Conservation (phyloP, 2,329 filamentous ascomycete species). For the Ceratocystis lukuohia region DNA sequence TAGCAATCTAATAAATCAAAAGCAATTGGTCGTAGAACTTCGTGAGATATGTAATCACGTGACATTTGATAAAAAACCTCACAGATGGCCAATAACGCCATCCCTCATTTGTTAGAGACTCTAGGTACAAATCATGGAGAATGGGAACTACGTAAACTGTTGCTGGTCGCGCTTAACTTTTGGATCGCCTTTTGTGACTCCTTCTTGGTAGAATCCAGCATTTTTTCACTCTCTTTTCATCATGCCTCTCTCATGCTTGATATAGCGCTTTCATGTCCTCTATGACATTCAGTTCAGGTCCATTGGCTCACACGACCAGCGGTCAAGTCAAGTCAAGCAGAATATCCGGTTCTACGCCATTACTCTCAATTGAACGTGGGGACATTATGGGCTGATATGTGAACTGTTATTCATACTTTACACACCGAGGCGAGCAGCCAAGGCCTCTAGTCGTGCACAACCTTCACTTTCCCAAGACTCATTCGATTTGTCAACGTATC, state of each 20-base stretch:
- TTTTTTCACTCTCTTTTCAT: not conserved
- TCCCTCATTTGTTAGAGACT: not conserved
- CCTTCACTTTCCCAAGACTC: not conserved
- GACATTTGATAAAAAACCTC: not conserved
- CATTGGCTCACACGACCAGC: not conserved
- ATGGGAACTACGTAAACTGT: no score
- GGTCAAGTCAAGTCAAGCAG: not conserved
- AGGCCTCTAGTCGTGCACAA: not conserved
- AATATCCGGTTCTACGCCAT: not conserved
- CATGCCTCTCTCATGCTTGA: no score
- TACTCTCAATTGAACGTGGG: not conserved
- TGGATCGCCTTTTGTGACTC: not conserved
- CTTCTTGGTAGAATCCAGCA: no score
- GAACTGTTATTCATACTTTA: conserved; percentile 14
- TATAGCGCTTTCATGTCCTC: not conserved
- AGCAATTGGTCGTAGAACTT: no score
- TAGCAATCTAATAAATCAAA: no score
- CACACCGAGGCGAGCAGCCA: not conserved
- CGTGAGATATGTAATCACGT: not conserved
- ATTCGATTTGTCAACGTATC: conserved; percentile 10
- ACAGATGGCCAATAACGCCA: not conserved
- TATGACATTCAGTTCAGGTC: not conserved
- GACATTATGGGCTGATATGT: not conserved
- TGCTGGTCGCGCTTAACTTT: no score
- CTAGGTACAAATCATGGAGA: not conserved